Percentiles rank a stretch among this genome's conserved stretches.
These are phyloP conservation scores for Solanum corneliomulleri DNA, from an alignment of 257 asterid species.

Conservation along the genomic window DNA sequence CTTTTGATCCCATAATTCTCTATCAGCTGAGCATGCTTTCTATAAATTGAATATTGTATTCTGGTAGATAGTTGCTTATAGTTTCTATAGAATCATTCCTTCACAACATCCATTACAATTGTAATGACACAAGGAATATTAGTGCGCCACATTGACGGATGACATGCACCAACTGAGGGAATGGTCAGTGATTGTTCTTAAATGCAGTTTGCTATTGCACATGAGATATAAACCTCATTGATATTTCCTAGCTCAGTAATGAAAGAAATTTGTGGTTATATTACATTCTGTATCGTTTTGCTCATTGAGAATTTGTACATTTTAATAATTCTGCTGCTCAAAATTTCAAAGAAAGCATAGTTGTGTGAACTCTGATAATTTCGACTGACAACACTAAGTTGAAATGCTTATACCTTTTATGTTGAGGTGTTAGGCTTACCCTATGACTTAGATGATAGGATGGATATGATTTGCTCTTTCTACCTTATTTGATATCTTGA, in stretches of 20 bases:
- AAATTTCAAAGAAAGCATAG: not conserved
- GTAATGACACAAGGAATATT: not conserved
- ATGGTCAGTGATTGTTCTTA: not conserved
- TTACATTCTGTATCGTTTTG: not conserved
- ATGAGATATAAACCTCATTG: not conserved
- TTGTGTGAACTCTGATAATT: not conserved
- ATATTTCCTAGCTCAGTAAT: not conserved
- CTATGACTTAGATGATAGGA: not conserved
- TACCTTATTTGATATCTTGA: not conserved
- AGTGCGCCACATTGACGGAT: not conserved
- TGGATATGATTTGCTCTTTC: not conserved
- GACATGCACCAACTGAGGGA: not conserved
- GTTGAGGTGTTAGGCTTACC: not conserved
- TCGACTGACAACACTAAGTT: not conserved
- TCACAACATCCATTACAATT: not conserved
- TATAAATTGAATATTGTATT: not conserved
- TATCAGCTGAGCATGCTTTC: not conserved
- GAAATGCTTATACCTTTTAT: not conserved
- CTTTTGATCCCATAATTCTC: not conserved
- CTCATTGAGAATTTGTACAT: not conserved
- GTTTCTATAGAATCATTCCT: not conserved
- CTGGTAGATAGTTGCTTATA: not conserved
- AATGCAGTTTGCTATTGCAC: not conserved
- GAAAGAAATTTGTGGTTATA: not conserved
- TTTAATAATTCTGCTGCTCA: not conserved